These are phyloP conservation scores for Fagopyrum homotropicum DNA, from an alignment of 148 eudicot genomes.

Conservation along the genomic window DNA sequence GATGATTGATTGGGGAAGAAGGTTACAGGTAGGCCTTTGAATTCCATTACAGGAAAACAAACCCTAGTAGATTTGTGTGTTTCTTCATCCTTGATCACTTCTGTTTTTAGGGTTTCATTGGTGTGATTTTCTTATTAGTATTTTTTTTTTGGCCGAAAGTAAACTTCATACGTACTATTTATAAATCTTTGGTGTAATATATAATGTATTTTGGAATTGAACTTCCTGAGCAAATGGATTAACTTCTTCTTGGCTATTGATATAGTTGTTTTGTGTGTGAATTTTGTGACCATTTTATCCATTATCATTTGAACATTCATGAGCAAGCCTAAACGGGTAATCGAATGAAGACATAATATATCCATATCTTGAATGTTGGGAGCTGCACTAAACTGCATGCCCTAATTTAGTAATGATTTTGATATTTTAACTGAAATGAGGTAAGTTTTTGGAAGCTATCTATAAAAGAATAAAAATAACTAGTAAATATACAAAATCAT, in stretches of 20 bases:
- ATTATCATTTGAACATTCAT: not conserved
- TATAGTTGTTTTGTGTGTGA: not conserved
- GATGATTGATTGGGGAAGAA: not conserved
- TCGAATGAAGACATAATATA: not conserved
- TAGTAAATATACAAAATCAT: too few species aligned
- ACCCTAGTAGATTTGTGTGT: conserved; percentile 9
- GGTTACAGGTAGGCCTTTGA: not conserved
- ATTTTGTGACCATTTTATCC: not conserved
- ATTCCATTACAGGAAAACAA: not conserved
- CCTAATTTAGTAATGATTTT: not conserved
- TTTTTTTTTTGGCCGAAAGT: not conserved
- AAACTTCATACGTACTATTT: not conserved
- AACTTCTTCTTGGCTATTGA: not conserved
- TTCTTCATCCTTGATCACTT: not conserved
- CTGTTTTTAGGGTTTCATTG: not conserved
- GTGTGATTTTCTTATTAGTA: not conserved
- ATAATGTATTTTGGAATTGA: not conserved
- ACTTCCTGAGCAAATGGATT: not conserved
- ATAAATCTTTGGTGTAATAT: not conserved
- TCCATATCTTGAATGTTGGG: not conserved
- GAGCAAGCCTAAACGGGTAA: not conserved
- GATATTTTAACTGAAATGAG: not conserved
- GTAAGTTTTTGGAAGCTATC: too few species aligned
- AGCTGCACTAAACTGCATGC: not conserved
- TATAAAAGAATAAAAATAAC: too few species aligned